Evolutionary conservation across 1,139 yeast genomes (phyloP).

Genomic region (Casaregolazyma suthepensis): DNA sequence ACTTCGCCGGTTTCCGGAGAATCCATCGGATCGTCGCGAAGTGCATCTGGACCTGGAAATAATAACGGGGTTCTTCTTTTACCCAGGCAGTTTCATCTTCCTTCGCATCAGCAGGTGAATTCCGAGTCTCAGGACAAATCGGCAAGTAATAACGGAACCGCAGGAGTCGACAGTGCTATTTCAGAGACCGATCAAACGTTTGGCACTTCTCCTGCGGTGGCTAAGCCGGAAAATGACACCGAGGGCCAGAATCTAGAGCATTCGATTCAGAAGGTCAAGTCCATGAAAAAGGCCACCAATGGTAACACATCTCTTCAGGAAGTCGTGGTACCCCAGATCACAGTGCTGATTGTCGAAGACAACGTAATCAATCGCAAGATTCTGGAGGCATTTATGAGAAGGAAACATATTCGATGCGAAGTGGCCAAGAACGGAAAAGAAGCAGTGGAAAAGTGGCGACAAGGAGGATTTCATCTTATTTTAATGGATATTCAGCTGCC

Average conservation of each 20-base stretch:
- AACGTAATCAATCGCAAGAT: slow-evolving; percentile 91
- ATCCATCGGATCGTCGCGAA: neutral
- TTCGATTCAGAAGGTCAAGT: slow-evolving; percentile 5
- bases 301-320: slow-evolving; percentile 23
- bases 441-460: slow-evolving; percentile 87
- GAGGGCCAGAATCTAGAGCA: neutral
- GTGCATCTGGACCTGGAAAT: neutral
- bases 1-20: neutral
- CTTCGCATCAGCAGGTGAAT: neutral
- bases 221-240: neutral
- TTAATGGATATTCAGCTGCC: slow-evolving; percentile 95
- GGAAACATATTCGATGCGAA: slow-evolving; percentile 77
- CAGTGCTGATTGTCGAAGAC: slow-evolving; percentile 91
- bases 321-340: slow-evolving; percentile 60
- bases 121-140: neutral
- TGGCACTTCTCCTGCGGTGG: slow-evolving; percentile 7
- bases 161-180: neutral
- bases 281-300: slow-evolving; percentile 8
- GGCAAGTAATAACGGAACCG: neutral
- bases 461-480: slow-evolving; percentile 86
- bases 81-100: slow-evolving; percentile 28
- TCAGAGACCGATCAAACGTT: neutral
- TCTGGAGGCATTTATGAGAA: slow-evolving; percentile 83
- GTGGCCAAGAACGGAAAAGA: slow-evolving; percentile 90
- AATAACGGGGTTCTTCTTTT: slow-evolving; percentile 27